phyloP scores from a whole-genome alignment of 2,329 filamentous ascomycete genomes.

The Colletotrichum shisoi region DNA sequence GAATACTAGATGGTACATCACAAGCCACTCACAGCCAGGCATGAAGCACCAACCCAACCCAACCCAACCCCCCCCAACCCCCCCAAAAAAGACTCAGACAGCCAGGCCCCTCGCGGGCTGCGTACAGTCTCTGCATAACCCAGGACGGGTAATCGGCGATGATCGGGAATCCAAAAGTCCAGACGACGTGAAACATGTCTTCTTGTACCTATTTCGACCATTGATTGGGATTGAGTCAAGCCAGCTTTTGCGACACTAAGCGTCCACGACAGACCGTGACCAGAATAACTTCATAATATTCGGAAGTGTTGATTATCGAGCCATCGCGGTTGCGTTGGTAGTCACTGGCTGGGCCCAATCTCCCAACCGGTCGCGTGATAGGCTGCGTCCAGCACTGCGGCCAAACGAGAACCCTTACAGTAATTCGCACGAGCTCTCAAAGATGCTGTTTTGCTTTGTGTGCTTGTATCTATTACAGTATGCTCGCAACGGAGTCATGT shows the following conservation, averaged over 20 bases:
- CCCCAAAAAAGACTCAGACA: neutral
- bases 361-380: constrained; percentile 11
- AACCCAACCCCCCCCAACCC: neutral
- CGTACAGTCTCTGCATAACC: constrained; percentile 17
- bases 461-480: neutral
- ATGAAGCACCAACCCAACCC: neutral
- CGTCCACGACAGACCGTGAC: neutral
- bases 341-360: neutral
- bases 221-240: constrained; percentile 1
- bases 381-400: neutral
- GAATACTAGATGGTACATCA: neutral
- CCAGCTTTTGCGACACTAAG: no score
- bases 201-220: neutral
- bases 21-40: neutral
- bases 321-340: neutral
- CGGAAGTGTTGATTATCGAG: neutral
- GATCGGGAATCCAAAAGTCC: constrained; percentile 33
- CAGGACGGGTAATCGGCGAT: constrained; percentile 35
- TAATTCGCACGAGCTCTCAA: neutral
- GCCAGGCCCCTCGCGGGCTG: neutral
- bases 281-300: neutral
- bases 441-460: neutral
- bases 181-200: constrained; percentile 18
- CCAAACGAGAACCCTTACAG: constrained; percentile 2
- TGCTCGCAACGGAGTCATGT: neutral